These are phyloP conservation scores for Gillenia trifoliata DNA, from an alignment of 306 rosid genomes.

Conservation along the genomic window DNA sequence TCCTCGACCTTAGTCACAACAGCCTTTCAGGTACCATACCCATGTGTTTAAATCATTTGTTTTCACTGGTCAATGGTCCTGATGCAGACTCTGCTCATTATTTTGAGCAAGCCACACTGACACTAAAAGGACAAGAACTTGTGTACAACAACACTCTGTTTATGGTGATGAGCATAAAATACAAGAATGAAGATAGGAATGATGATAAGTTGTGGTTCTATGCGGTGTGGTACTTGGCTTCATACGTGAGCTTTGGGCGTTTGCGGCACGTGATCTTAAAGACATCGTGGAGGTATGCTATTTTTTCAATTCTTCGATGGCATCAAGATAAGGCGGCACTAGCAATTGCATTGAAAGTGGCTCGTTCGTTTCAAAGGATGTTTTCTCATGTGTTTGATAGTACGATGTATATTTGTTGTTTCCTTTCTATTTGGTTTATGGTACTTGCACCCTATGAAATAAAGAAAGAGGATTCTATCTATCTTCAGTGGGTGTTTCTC, in stretches of 20 bases:
- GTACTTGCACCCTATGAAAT: no score
- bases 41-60: background rate
- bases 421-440: no score
- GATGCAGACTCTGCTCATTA: background rate
- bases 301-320: background rate
- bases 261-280: background rate
- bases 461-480: no score
- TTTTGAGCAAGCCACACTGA: background rate
- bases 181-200: background rate
- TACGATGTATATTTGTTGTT: no score
- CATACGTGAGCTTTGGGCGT: background rate
- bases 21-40: background rate
- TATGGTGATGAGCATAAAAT: background rate
- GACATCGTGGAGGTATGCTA: background rate
- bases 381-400: no score
- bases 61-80: background rate
- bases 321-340: background rate
- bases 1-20: background rate
- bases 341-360: background rate
- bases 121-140: background rate
- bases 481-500: slow-evolving; percentile 27
- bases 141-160: background rate
- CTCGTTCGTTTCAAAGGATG: background rate
- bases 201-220: background rate
- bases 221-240: background rate